Evolutionary conservation across 1,284 basidiomycete genomes (phyloP).

Genomic region (Boletus calvinii): DNA sequence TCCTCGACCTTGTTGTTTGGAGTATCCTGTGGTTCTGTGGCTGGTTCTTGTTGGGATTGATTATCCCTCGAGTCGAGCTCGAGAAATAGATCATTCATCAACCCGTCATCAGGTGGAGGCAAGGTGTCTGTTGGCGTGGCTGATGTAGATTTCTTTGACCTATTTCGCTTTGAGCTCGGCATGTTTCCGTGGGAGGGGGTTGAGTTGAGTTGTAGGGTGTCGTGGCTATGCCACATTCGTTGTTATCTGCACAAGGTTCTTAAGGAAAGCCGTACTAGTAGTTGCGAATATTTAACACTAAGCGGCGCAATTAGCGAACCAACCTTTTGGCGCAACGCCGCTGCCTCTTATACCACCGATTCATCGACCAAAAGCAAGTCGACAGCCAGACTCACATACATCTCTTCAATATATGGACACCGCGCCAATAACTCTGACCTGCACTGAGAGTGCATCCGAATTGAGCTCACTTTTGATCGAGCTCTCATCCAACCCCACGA

Average conservation of each 20-base stretch:
- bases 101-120: slow-evolving; percentile 45
- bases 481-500: slow-evolving; percentile 37
- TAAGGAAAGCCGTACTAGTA: no score
- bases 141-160: slow-evolving; percentile 46
- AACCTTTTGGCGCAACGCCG: no score
- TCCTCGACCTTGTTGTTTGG: slow-evolving; percentile 43
- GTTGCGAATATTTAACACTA: no score
- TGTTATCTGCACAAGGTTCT: no score
- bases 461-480: slow-evolving; percentile 35
- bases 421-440: slow-evolving; percentile 14
- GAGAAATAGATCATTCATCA: slow-evolving; percentile 70
- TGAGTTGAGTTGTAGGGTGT: no score
- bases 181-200: slow-evolving; percentile 23
- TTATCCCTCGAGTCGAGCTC: slow-evolving; percentile 66
- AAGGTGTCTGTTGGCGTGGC: slow-evolving; percentile 23
- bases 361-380: background rate
- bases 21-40: slow-evolving; percentile 48
- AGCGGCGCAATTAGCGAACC: no score
- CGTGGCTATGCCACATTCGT: slow-evolving; percentile 14
- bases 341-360: background rate
- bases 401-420: slow-evolving; percentile 25
- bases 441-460: slow-evolving; percentile 30
- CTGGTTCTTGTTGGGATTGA: slow-evolving; percentile 50
- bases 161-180: slow-evolving; percentile 49
- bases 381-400: background rate